Base-by-base conservation (phyloP, 164 flowering plant genomes). In the Echeveria elegans region DNA sequence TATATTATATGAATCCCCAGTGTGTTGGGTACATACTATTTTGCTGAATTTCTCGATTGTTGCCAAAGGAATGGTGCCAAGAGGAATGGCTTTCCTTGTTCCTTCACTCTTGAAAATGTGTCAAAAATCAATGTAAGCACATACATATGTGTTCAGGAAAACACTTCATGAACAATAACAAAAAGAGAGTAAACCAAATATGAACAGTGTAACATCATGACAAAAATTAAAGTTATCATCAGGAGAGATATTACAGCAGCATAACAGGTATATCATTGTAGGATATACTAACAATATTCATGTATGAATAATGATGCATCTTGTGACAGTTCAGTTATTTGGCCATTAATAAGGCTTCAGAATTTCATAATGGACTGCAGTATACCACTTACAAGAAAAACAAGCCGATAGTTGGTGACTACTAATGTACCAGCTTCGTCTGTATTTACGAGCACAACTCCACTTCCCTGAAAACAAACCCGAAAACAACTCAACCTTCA, bases 361-460 rank as follows among this genome's bases (percentile, higher is more conserved):
- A n/a, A 48, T 0, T n/a, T n/a, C 4, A 48, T 0, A 48, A n/a
- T 19, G 3, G 4, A 48, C 4, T 4, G n/a, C 4, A 7, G 5
- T 14, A 26, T 14, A 67, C 16, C 24, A 75, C 92, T 84, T 76
- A 94, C 98, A 86, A 94, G 75, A 73, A 94, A 91, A 68, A 94
- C 84, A 69, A 94, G 79, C 70, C 98, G 98, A 65, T 80, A 94
- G 74, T 90, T 94, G 31, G 98, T 91, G 28, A 94, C 93, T 34
- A 85, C 50, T 80, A 91, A 76, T 15, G 92, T 86, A 61, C 98
- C 98, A 5, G 98, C 95, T 73, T 86, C 93, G 70, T 89, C 96
- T 12, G 80, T 91, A 68, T 94, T 94, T 8, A 89, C 87, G 76
- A 94, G 96, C 72, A 89, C 93, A 69, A 86, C 91, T n/a, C 96